These are phyloP conservation scores for Tuber calosporum DNA, from an alignment of 495 filamentous ascomycete species.

Conservation along the genomic window DNA sequence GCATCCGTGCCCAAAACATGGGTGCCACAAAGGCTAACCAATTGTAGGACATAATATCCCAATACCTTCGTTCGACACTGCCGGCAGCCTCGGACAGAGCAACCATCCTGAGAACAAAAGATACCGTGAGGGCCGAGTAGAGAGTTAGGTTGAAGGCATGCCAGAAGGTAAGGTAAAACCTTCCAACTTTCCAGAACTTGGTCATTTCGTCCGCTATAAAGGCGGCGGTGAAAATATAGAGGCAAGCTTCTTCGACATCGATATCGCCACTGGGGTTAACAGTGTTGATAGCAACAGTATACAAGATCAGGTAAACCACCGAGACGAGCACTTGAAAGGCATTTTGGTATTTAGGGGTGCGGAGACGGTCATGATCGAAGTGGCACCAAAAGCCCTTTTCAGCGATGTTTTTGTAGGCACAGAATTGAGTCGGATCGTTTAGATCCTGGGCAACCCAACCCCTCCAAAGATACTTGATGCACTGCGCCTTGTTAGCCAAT, in stretches of 20 bases:
- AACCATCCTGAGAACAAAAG: slow-evolving; percentile 67
- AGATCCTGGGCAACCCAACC: slow-evolving; percentile 96
- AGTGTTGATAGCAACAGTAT: slow-evolving; percentile 85
- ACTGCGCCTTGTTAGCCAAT: slow-evolving; percentile 45
- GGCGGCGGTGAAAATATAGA: slow-evolving; percentile 88
- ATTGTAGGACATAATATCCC: slow-evolving; percentile 81
- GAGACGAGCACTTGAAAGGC: slow-evolving; percentile 76
- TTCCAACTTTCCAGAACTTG: slow-evolving; percentile 89
- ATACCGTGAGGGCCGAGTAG: slow-evolving; percentile 67
- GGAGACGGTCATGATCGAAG: slow-evolving; percentile 88
- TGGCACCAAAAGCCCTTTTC: slow-evolving; percentile 69
- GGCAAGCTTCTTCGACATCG: slow-evolving; percentile 72
- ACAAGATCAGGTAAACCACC: slow-evolving; percentile 71
- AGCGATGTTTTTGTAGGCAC: slow-evolving; percentile 69
- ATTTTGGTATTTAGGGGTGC: slow-evolving; percentile 88
- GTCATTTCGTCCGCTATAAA: slow-evolving; percentile 79
- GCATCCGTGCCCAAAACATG: slow-evolving; percentile 92
- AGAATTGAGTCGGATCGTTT: slow-evolving; percentile 74
- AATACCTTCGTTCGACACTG: slow-evolving; percentile 52
- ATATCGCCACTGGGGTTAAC: slow-evolving; percentile 64
- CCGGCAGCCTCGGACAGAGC: slow-evolving; percentile 58
- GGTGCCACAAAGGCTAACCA: slow-evolving; percentile 84
- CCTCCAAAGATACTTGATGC: slow-evolving; percentile 82
- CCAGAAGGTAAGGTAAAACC: slow-evolving; percentile 88
- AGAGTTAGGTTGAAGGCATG: slow-evolving; percentile 83